These are phyloP conservation scores for Monilinia laxa DNA, from an alignment of 2,329 filamentous ascomycete genomes.

Conservation along the genomic window DNA sequence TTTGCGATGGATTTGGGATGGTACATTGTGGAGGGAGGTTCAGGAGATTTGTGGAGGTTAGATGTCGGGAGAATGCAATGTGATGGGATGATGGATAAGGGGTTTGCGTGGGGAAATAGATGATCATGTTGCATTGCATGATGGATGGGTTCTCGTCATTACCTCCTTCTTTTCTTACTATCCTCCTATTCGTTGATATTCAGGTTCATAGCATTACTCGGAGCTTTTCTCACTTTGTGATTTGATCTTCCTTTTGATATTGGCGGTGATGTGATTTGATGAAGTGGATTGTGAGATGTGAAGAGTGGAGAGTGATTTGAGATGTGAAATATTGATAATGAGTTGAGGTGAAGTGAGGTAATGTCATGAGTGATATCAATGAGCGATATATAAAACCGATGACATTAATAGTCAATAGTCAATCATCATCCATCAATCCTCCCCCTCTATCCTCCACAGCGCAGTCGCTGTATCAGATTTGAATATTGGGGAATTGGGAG, in stretches of 20 bases:
- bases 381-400: no score
- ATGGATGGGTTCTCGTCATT: slow-evolving; percentile 18
- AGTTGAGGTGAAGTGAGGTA: no score
- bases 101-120: slow-evolving; percentile 15
- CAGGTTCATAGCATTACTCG: slow-evolving; percentile 24
- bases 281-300: not conserved
- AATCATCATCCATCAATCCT: no score
- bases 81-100: slow-evolving; percentile 14
- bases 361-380: not conserved
- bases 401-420: no score
- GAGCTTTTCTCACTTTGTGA: slow-evolving; percentile 21
- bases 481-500: no score
- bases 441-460: no score
- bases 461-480: no score
- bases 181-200: slow-evolving; percentile 23
- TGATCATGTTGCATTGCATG: slow-evolving; percentile 14
- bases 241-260: not conserved
- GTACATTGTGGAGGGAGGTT: not conserved
- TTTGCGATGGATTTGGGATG: slow-evolving; percentile 15
- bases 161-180: slow-evolving; percentile 19
- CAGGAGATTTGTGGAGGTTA: slow-evolving; percentile 17
- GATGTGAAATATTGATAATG: not conserved
- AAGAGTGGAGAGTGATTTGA: not conserved
- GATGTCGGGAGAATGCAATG: slow-evolving; percentile 24
- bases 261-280: not conserved